A percentile compares a stretch with the other conserved stretches of the same genome.
phyloP scores from a whole-genome alignment of 1,284 basidiomycete genomes.

The Heterobasidion irregulare region DNA sequence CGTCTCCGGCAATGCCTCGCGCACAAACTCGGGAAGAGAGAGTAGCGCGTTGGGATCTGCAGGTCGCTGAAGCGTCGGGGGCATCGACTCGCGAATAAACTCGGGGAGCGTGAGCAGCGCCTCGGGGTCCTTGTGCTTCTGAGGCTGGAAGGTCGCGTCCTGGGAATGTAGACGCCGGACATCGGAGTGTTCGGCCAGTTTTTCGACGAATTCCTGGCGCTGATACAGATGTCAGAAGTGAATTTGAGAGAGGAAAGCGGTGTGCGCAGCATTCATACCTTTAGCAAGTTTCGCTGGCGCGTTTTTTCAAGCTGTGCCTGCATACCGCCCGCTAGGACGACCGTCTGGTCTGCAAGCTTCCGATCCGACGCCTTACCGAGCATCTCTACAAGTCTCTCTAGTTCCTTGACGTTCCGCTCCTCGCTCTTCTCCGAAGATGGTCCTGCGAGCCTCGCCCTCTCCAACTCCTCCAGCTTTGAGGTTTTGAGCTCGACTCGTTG shows the following conservation, averaged over 20 bases:
- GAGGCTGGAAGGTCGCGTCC: conserved; percentile 42
- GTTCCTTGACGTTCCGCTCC: conserved; percentile 39
- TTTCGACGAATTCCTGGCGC: conserved; percentile 66
- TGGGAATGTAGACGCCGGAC: conserved; percentile 64
- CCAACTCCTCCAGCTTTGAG: conserved; percentile 20
- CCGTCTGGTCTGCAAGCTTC: conserved; percentile 59
- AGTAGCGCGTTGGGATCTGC: conserved; percentile 41
- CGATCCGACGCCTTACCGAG: conserved; percentile 66
- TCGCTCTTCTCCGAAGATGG: conserved; percentile 15
- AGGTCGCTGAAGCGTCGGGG: conserved; percentile 14
- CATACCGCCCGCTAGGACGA: conserved; percentile 52
- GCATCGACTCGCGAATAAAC: conserved; percentile 53
- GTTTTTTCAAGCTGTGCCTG: conserved; percentile 42
- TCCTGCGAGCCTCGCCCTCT: conserved; percentile 7
- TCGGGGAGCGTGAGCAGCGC: conserved; percentile 53
- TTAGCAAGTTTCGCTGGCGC: conserved; percentile 45
- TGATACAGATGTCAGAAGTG: conserved; percentile 17
- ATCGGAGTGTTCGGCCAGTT: conserved; percentile 57
- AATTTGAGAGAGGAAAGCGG: neutral
- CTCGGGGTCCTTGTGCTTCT: conserved; percentile 42
- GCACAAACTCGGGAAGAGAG: conserved; percentile 51
- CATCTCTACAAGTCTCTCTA: conserved; percentile 65
- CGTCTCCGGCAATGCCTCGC: conserved; percentile 32
- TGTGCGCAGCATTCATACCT: conserved; percentile 30
- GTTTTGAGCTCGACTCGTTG: conserved; percentile 79